Conservation (phyloP, 2,329 filamentous ascomycete genomes). For the Alternaria sp. region DNA sequence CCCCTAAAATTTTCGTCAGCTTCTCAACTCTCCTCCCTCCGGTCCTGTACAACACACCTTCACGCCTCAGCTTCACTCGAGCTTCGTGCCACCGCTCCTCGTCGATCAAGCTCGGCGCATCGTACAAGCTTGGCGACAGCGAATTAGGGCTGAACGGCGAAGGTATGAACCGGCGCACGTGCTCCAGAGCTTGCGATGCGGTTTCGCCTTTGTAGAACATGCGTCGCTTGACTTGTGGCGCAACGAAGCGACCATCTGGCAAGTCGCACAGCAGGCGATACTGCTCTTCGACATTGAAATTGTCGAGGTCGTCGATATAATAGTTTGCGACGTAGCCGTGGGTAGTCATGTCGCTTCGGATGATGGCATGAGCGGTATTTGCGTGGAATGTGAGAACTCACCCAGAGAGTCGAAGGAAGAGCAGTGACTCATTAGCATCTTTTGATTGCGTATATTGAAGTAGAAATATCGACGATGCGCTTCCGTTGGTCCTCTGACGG, state of each 20-base stretch:
- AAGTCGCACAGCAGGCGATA: not conserved
- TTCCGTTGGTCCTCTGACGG: not conserved
- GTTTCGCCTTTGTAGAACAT: not conserved
- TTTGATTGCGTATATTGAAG: not conserved
- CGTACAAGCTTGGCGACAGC: not conserved
- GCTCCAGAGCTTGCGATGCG: not conserved
- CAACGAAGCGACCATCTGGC: not conserved
- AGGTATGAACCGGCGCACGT: not conserved
- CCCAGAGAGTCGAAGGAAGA: not conserved
- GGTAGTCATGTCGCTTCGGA: not conserved
- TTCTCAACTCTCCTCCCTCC: not conserved
- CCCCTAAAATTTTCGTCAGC: not conserved
- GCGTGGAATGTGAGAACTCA: not conserved
- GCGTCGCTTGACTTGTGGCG: not conserved
- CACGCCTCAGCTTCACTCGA: not conserved
- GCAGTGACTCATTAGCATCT: too few species aligned
- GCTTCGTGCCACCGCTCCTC: constrained; percentile 12
- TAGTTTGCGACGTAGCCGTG: not conserved
- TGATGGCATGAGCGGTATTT: not conserved
- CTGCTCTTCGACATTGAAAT: not conserved
- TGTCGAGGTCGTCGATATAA: not conserved
- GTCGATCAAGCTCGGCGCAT: constrained; percentile 9
- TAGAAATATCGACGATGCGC: fast-evolving
- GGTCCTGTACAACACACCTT: not conserved
- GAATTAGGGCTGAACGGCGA: not conserved